phyloP scores from a whole-genome alignment of 768 basidiomycete species.

The Xanthoconium purpureum region DNA sequence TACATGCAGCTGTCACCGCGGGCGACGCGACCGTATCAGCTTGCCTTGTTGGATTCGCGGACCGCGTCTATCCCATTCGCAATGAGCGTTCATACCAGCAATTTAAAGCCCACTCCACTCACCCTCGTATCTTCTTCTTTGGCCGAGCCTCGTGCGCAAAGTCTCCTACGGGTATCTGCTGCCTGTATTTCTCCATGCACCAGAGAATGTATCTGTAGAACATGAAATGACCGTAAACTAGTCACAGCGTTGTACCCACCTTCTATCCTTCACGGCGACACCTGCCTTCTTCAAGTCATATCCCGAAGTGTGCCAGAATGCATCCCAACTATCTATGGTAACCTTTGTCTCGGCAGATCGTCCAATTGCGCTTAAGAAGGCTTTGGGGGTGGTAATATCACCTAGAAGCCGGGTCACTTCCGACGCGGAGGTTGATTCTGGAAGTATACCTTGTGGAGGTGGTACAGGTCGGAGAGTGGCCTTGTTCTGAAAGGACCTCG shows the following conservation, averaged over 20 bases:
- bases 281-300: conserved; percentile 62
- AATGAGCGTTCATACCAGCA: neutral
- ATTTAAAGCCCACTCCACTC: conserved; percentile 25
- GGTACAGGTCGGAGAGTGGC: conserved; percentile 21
- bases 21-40: conserved; percentile 63
- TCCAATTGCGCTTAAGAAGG: conserved; percentile 74
- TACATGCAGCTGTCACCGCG: conserved; percentile 22
- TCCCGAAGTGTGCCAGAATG: conserved; percentile 64
- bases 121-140: conserved; percentile 84
- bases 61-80: conserved; percentile 52
- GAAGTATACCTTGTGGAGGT: conserved; percentile 19
- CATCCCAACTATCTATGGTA: conserved; percentile 63
- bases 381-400: conserved; percentile 51
- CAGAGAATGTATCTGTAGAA: conserved; percentile 71
- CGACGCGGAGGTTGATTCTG: neutral
- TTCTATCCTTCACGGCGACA: conserved; percentile 63
- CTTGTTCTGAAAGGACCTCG: conserved; percentile 34
- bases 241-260: conserved; percentile 41
- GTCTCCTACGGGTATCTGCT: conserved; percentile 48
- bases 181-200: conserved; percentile 80
- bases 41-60: conserved; percentile 74
- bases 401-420: conserved; percentile 34
- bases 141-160: conserved; percentile 65
- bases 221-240: conserved; percentile 4
- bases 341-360: conserved; percentile 65